These are phyloP conservation scores for Xylaria telfairii DNA, from an alignment of 495 filamentous ascomycete species.

Conservation along the genomic window DNA sequence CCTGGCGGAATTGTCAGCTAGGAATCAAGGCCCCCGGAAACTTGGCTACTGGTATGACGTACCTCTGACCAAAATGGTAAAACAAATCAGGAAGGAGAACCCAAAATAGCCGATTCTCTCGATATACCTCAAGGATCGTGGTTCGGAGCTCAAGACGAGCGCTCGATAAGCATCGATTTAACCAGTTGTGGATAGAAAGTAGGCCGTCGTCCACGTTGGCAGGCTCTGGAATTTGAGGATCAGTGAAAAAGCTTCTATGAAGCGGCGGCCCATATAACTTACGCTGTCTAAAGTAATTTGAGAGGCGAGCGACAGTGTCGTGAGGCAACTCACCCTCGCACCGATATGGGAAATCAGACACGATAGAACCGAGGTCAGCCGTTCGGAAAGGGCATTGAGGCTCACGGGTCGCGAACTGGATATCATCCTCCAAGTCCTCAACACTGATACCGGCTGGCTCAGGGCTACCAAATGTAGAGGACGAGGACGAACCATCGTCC, in stretches of 20 bases:
- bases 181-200: conserved; percentile 48
- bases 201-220: conserved; percentile 47
- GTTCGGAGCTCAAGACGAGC: conserved; percentile 30
- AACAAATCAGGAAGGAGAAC: conserved; percentile 36
- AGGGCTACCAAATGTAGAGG: conserved; percentile 48
- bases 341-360: conserved; percentile 50
- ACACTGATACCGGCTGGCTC: conserved; percentile 41
- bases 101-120: conserved; percentile 44
- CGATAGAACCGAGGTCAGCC: conserved; percentile 25
- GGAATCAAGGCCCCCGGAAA: neutral
- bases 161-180: conserved; percentile 48
- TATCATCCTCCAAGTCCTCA: conserved; percentile 41
- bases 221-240: conserved; percentile 37
- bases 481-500: conserved; percentile 40
- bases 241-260: conserved; percentile 24
- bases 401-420: conserved; percentile 31
- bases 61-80: conserved; percentile 32
- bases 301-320: conserved; percentile 43
- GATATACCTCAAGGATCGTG: conserved; percentile 44
- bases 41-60: conserved; percentile 11
- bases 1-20: conserved; percentile 21
- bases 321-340: conserved; percentile 44
- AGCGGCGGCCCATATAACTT: conserved; percentile 25
- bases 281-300: conserved; percentile 48
- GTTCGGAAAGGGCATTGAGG: neutral